A percentile compares a stretch with the other conserved stretches of the same genome.
Evolutionary conservation across 441 rosid genomes (phyloP).

Genomic region (Flueggea neowawraea): DNA sequence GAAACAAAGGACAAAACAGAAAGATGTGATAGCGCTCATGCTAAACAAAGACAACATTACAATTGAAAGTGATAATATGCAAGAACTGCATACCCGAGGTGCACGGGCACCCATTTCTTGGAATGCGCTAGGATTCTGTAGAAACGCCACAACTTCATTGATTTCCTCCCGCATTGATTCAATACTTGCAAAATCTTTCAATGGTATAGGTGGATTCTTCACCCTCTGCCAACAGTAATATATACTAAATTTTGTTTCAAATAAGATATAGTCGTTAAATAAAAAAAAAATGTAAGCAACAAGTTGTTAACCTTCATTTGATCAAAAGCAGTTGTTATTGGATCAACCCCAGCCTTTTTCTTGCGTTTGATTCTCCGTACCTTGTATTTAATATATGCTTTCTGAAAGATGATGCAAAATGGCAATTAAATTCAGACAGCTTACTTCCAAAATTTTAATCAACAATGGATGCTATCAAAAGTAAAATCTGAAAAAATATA

Average conservation of each 20-base stretch:
- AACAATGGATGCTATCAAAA: too few relatives aligned
- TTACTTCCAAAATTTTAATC: not conserved
- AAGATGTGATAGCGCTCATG: not conserved
- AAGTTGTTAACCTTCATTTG: conserved; percentile 65
- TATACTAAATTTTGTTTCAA: conserved; percentile 8
- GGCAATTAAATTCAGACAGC: conserved; percentile 15
- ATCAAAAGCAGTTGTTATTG: conserved; percentile 84
- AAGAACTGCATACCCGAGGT: conserved; percentile 71
- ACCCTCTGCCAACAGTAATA: conserved; percentile 60
- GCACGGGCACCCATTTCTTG: conserved; percentile 99
- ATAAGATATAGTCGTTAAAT: conserved; percentile 6
- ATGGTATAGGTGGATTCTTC: conserved; percentile 92
- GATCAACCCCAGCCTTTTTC: conserved; percentile 89
- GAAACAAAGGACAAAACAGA: not conserved
- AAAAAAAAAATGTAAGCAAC: conserved; percentile 5
- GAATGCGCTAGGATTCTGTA: conserved; percentile 90
- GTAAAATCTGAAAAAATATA: too few relatives aligned
- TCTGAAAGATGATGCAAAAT: conserved; percentile 49
- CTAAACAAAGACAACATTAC: not conserved
- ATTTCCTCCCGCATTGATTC: conserved; percentile 99
- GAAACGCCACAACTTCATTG: conserved; percentile 93
- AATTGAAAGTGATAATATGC: not conserved
- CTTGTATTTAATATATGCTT: conserved; percentile 58
- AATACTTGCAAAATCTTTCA: conserved; percentile 86
- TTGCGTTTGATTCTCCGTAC: conserved; percentile 50